Evolutionary conservation across 371 early-diverging fungal species (phyloP), one percentile per base, ranked within the genome.

Genomic region (Syncephalastrum sp.): DNA sequence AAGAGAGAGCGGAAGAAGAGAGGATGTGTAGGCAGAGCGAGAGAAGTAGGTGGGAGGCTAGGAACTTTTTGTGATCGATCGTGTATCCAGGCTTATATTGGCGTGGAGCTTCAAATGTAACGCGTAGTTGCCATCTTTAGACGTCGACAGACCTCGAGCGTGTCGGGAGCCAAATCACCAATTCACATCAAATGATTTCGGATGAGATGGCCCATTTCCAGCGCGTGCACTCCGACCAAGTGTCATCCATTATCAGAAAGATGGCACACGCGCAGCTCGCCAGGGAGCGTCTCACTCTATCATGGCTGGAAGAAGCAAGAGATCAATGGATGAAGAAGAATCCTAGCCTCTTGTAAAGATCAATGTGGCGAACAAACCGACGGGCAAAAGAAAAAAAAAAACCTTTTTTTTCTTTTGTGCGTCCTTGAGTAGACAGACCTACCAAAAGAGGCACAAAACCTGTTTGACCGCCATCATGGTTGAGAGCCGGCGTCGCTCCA

Each of bases 191-290:
- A 54, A 62, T 67, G 56, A 61, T 78, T 27, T 73, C 75, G 7
- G 79, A 78, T 56, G 79, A 78, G 57, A 51, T 78, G 55, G 75
- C 74, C 1, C 74, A 75, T 47, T 70, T 73, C 45, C 79, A 78
- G 55, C 55, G 54, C 10, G 53, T 64, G 1, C 79, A 73, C 44
- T 60, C 75, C 33, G 50, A 55, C 17, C 46, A 66, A 27, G 54
- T 75, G 58, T 59, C 61, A 4, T 53, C 50, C n/a, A 25, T 56
- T 3, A 54, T 73, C 0, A 23, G 49, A 42, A 27, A 14, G 27
- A 51, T 60, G 4, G 65, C 61, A 2, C 47, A 42, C 13, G 13
- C 42, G 17, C 55, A 66, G 19, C 38, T 72, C 5, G 38, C 16
- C n/a, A 44, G 58, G 38, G 76, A 72, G 47, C 51, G 51, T 42